Conservation (phyloP, 2,329 filamentous ascomycete genomes). For the Harringtonia aguacate region DNA sequence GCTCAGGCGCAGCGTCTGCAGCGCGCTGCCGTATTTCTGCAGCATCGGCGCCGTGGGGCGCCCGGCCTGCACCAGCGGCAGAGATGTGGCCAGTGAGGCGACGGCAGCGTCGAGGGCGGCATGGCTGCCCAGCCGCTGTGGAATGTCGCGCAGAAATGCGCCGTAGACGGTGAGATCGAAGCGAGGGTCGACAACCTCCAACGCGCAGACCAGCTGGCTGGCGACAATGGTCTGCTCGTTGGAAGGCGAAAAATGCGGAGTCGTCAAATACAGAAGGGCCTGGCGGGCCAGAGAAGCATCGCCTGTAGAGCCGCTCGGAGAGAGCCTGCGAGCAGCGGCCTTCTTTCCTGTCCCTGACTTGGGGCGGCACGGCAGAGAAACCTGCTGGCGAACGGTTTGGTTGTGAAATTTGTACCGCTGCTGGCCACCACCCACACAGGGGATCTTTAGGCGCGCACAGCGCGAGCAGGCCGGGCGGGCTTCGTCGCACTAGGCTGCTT, state of each 20-base stretch:
- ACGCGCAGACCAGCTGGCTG: slow-evolving; percentile 4
- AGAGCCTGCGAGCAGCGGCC: too few relatives aligned
- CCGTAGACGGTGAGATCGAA: slow-evolving; percentile 11
- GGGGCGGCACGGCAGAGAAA: too few relatives aligned
- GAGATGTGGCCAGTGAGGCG: neutral
- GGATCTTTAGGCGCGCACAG: slow-evolving; percentile 8
- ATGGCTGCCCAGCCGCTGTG: slow-evolving; percentile 7
- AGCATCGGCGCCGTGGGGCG: slow-evolving; percentile 8
- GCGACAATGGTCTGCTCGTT: neutral
- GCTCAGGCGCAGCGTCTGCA: slow-evolving; percentile 3
- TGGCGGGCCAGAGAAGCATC: neutral
- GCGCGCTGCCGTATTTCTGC: slow-evolving; percentile 2
- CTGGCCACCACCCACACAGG: slow-evolving; percentile 8
- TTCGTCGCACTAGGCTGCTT: slow-evolving; percentile 10
- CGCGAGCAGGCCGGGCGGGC: slow-evolving; percentile 8
- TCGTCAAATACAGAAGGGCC: neutral
- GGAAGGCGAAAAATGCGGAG: neutral
- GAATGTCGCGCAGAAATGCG: slow-evolving; percentile 7
- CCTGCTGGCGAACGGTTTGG: too few relatives aligned
- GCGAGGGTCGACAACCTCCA: slow-evolving; percentile 6
- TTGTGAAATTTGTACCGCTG: slow-evolving; percentile 12
- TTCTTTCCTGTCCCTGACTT: too few relatives aligned
- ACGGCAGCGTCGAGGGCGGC: slow-evolving; percentile 8
- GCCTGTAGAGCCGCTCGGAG: too few relatives aligned
- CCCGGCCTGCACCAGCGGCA: neutral